Evolutionary conservation across 1,284 basidiomycete species (phyloP), one percentile per base, ranked within the genome.

Genomic region (Puccinia brachypodii): DNA sequence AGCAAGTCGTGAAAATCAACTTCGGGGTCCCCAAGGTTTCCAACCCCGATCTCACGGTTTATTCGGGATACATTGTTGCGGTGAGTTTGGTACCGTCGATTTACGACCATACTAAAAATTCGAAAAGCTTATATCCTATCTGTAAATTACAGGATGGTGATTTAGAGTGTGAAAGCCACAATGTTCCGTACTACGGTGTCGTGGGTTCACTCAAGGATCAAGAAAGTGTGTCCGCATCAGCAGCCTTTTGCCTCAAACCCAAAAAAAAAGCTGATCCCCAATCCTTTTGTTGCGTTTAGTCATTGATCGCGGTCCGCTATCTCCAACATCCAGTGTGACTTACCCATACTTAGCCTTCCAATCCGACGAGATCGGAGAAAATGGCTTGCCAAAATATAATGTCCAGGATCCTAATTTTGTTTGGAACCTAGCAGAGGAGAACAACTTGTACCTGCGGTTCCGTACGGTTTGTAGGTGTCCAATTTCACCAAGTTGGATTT

Each of bases 171-270:
- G 80, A 82, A 66, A 82, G 42, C 50, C 72, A 82, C 44, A 72
- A 71, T 19, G 44, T 82, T 3, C 80, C 80, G 16, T 82, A 82
- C 38, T 82, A 66, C 50, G 80, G 80, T 36, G 44, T 82, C 14
- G 25, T 69, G 25, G 80, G 80, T 8, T 81, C 79, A 28, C 56
- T 81, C n/a, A 81, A 73, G 44, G 71, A 74, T 11, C 79, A 62
- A 64, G 33, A 42, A 36, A 64, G 79, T 81, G 50, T 2, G 79
- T 47, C 42, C 9, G 31, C 25, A 50, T 19, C 3, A 11, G 36
- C 25, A 13, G 40, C 42, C 40, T 53, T 36, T 1, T 47, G 22
- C 16, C 25, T 31, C 22, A 14, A 25, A 25, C 44, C 42, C 69
- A 50, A 33, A 33, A 22, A 22, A 50, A 44, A n/a, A n/a, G n/a